Conservation (phyloP, 2,329 filamentous ascomycete species). For the Colletotrichum australisinense region DNA sequence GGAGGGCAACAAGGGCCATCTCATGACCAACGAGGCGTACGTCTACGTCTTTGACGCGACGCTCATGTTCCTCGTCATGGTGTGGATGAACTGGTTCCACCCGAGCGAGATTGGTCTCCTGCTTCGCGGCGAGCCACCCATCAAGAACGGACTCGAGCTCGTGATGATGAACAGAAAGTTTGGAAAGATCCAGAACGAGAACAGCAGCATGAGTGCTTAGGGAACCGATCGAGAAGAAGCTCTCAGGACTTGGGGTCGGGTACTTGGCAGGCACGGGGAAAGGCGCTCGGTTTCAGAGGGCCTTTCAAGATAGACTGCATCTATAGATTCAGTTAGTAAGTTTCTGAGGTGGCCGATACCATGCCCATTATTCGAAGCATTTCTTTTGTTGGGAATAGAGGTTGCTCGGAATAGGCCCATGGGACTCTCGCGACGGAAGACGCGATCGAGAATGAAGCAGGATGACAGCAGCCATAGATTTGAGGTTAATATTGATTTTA, state of each 20-base stretch:
- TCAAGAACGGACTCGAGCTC: slow-evolving; percentile 31
- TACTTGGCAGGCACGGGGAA: no score
- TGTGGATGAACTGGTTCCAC: slow-evolving; percentile 38
- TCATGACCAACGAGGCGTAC: slow-evolving; percentile 53
- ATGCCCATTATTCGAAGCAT: neutral
- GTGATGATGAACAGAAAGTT: slow-evolving; percentile 2
- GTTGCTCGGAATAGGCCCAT: neutral
- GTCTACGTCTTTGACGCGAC: slow-evolving; percentile 57
- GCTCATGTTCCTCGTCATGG: slow-evolving; percentile 54
- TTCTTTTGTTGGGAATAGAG: neutral
- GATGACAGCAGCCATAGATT: neutral
- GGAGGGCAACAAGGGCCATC: slow-evolving; percentile 52
- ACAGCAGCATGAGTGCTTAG: slow-evolving; percentile 20
- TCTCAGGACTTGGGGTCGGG: neutral
- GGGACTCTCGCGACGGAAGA: no score
- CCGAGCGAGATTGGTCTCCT: slow-evolving; percentile 32
- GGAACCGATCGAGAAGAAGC: neutral
- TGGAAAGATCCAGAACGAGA: slow-evolving; percentile 14
- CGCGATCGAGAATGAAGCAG: neutral
- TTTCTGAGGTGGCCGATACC: neutral
- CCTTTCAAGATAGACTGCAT: neutral
- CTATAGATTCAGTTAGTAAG: neutral
- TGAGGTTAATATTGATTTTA: neutral
- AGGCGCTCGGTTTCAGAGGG: neutral
- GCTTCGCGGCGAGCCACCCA: slow-evolving; percentile 24